Conservation (phyloP, 495 filamentous ascomycete species). For the Parathielavia hyrcaniae region DNA sequence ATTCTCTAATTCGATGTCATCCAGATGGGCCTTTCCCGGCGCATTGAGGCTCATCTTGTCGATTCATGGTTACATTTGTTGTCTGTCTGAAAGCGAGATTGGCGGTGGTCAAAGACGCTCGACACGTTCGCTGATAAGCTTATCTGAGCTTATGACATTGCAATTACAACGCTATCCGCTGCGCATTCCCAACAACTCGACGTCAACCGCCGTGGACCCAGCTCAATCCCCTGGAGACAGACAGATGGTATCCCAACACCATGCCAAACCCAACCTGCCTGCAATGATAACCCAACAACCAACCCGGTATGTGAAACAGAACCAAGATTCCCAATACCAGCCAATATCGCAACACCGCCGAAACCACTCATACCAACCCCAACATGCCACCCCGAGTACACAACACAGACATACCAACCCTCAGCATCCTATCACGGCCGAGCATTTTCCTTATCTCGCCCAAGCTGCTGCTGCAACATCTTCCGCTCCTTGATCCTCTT, state of each 20-base stretch:
- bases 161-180: conserved; percentile 11
- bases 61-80: neutral
- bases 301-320: neutral
- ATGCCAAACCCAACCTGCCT: conserved; percentile 2
- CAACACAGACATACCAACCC: neutral
- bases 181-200: conserved; percentile 8
- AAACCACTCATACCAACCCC: too few relatives aligned
- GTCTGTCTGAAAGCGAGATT: neutral
- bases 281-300: neutral
- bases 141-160: conserved; percentile 10
- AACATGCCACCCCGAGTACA: too few relatives aligned
- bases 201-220: neutral
- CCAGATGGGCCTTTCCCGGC: neutral
- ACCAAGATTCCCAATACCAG: neutral
- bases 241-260: conserved; percentile 14
- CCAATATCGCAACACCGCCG: neutral
- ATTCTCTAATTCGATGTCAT: conserved; percentile 18
- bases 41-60: conserved; percentile 2
- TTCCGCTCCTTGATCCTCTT: conserved; percentile 45
- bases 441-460: conserved; percentile 44
- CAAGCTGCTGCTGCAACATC: conserved; percentile 20
- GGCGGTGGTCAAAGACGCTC: neutral
- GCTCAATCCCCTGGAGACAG: neutral
- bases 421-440: conserved; percentile 19
- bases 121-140: conserved; percentile 16